Evolutionary conservation across 108 stramenopile genomes (phyloP), one percentile per base, ranked within the genome.

Genomic region (Skeletonema costatum): DNA sequence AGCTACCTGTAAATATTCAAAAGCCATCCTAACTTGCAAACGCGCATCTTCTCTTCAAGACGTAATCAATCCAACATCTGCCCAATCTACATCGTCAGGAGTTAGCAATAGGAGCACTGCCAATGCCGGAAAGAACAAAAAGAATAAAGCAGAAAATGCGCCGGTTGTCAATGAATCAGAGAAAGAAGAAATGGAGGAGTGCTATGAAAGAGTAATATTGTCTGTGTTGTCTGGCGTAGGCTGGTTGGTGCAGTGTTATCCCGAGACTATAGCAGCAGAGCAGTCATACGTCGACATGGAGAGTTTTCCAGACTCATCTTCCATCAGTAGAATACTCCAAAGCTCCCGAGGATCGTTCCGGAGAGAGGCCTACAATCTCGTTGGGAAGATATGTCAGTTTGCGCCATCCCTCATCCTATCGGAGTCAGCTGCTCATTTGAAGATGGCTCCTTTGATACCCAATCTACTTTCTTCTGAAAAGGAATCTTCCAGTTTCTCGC

Each of bases 141-240:
- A 32, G 66, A 56, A 63, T 17, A 68, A 68, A 31, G 50, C 58
- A 25, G 72, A 31, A 4, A 74, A 67, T 56, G 7, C 21, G 21
- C 6, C 42, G 39, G 63, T 19, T n/a, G 16, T 79, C 4, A 75
- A 73, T 32, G 87, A 87, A 64, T 41, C 59, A 21, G 89, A 90
- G 61, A 68, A 82, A 17, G 90, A 92, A 78, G 86, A 86, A 63
- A 67, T 85, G 67, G 94, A 92, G 41, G 92, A 95, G 66, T 78
- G 86, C 30, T 93, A 86, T 74, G 92, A 91, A 73, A 87, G 92
- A 2, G 81, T 92, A 19, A 73, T 91, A 0, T 82, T 85, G 38
- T 75, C 72, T 4, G 61, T 64, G 11, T 51, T 85, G 13, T 36
- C 65, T 17, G 80, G 76, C 8, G 41, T 81, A 31, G 80, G 75